Conservation (phyloP, 257 asterid genomes). For the Hygrophila difformis region DNA sequence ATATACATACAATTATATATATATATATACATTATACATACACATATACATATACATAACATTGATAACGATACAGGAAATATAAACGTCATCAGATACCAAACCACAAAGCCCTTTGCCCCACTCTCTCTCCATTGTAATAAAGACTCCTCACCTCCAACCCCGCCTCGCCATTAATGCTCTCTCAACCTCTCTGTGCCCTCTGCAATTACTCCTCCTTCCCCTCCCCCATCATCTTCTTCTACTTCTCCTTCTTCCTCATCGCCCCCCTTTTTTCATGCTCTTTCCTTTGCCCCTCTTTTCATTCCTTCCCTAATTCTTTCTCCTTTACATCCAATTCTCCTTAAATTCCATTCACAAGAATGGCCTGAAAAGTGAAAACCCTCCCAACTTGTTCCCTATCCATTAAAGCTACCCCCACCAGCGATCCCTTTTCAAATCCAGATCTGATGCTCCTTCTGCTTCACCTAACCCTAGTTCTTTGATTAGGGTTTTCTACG, state of each 20-base stretch:
- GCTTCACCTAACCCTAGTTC: slow-evolving; percentile 7
- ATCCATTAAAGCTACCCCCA: not conserved
- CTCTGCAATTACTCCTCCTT: slow-evolving; percentile 49
- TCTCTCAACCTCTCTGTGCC: slow-evolving; percentile 37
- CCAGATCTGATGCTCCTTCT: slow-evolving; percentile 21
- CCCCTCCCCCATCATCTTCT: slow-evolving; percentile 24
- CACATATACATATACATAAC: no score
- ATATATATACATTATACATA: no score
- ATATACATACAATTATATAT: no score
- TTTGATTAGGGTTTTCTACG: no score
- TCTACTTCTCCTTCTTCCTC: slow-evolving; percentile 11
- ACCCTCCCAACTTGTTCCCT: not conserved
- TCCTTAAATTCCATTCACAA: slow-evolving; percentile 49
- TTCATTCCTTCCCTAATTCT: not conserved
- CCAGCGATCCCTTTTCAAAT: not conserved
- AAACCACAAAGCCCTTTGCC: slow-evolving; percentile 12
- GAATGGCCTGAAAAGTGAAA: slow-evolving; percentile 22
- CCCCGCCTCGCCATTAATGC: slow-evolving; percentile 47
- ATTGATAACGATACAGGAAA: no score
- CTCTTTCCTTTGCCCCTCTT: not conserved
- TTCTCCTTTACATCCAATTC: slow-evolving; percentile 4
- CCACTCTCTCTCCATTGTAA: slow-evolving; percentile 27
- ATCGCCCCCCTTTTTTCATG: slow-evolving; percentile 8
- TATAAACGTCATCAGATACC: slow-evolving; percentile 23
- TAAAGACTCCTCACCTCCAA: slow-evolving; percentile 44